These are phyloP conservation scores for Melaleuca quinquenervia DNA, from an alignment of 345 rosid genomes.

Conservation along the genomic window DNA sequence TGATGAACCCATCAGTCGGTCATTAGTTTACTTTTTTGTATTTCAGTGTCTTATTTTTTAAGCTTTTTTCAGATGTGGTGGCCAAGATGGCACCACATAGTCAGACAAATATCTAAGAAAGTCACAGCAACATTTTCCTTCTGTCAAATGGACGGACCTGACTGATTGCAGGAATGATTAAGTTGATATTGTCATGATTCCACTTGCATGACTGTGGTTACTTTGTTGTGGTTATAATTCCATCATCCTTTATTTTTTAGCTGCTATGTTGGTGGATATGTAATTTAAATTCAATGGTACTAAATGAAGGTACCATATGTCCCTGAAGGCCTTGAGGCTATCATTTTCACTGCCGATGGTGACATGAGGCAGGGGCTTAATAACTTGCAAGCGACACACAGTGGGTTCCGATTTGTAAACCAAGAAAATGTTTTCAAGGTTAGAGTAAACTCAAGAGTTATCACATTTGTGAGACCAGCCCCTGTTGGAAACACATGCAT, in stretches of 20 bases:
- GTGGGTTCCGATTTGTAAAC: conserved; percentile 90
- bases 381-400: conserved; percentile 88
- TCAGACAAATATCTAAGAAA: neutral
- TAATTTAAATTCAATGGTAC: conserved; percentile 1
- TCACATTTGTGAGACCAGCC: neutral
- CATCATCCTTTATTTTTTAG: neutral
- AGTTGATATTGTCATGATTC: neutral
- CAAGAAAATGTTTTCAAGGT: conserved; percentile 99
- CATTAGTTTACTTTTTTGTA: neutral
- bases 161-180: neutral
- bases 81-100: neutral
- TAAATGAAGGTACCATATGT: conserved; percentile 71
- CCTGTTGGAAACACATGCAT: neutral
- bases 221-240: neutral
- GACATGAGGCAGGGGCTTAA: conserved; percentile 99
- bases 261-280: neutral
- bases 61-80: neutral
- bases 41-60: neutral
- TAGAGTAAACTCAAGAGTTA: neutral
- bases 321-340: conserved; percentile 96
- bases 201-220: neutral
- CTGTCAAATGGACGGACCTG: neutral
- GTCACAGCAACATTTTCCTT: neutral
- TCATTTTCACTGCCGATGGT: conserved; percentile 97
- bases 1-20: neutral